A percentile compares a stretch with the other conserved stretches of the same genome.
Conservation (phyloP, 148 eudicot species). For the Rhododendron griersonianum region DNA sequence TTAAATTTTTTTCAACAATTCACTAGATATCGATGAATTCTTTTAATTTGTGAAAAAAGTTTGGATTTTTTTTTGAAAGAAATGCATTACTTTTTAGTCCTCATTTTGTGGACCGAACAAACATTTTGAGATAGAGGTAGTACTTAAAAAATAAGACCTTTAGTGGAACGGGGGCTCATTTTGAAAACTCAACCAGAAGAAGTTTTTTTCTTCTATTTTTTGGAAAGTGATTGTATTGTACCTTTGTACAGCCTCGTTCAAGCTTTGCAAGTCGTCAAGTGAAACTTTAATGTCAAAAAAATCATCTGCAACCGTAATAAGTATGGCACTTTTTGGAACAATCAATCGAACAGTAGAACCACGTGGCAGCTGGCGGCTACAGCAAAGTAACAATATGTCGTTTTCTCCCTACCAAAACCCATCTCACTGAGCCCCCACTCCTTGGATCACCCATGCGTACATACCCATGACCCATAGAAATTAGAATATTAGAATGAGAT, state of each 20-base stretch:
- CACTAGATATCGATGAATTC: too few species aligned
- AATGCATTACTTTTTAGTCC: too few species aligned
- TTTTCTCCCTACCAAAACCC: constrained; percentile 50
- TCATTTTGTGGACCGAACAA: too few species aligned
- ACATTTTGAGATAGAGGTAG: too few species aligned
- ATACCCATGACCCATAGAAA: too few species aligned
- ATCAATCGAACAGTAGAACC: constrained; percentile 25
- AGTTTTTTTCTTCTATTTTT: not conserved
- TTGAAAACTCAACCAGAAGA: too few species aligned
- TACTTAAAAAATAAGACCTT: too few species aligned
- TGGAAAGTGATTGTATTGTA: not conserved
- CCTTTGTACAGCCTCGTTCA: constrained; percentile 38
- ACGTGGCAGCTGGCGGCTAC: constrained; percentile 23
- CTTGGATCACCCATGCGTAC: constrained; percentile 35
- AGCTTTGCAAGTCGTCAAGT: constrained; percentile 21
- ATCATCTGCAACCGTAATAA: constrained; percentile 43
- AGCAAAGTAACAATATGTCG: constrained; percentile 34
- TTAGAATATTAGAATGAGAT: too few species aligned
- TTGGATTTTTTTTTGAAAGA: too few species aligned
- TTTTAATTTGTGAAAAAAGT: too few species aligned
- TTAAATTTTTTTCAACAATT: too few species aligned
- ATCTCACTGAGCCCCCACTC: constrained; percentile 26
- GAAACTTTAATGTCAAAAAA: constrained; percentile 45
- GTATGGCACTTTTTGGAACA: constrained; percentile 28
- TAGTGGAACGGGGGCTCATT: too few species aligned